Evolutionary conservation across 495 filamentous ascomycete species (phyloP).

Genomic region (Podospora sp.): DNA sequence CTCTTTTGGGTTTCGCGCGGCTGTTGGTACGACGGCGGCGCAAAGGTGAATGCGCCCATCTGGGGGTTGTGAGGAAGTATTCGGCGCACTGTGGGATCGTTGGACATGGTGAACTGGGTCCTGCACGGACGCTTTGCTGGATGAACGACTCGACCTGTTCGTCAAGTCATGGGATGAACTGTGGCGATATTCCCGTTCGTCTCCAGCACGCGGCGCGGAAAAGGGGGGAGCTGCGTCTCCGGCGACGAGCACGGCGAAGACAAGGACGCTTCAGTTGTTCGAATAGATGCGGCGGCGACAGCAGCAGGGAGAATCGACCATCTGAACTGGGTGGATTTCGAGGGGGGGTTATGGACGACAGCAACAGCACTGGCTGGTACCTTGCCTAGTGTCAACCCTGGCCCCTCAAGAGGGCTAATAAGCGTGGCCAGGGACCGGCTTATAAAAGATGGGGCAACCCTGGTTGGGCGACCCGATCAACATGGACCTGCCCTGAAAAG

Average conservation of each 20-base stretch:
- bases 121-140: constrained; percentile 29
- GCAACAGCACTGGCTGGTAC: constrained; percentile 2
- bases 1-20: constrained; percentile 69
- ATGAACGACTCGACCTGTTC: constrained; percentile 20
- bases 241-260: constrained; percentile 11
- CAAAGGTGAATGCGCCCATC: constrained; percentile 63
- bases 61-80: constrained; percentile 60
- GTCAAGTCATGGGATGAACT: constrained; percentile 25
- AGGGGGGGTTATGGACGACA: constrained; percentile 31
- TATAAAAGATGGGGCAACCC: constrained; percentile 27
- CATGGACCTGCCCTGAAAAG: constrained; percentile 20
- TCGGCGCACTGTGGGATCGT: constrained; percentile 56
- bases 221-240: neutral
- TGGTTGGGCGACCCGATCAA: constrained; percentile 24
- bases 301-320: constrained; percentile 22
- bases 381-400: constrained; percentile 12
- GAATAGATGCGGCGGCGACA: constrained; percentile 14
- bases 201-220: neutral
- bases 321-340: constrained; percentile 28
- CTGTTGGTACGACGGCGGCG: constrained; percentile 56
- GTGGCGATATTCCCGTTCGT: neutral
- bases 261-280: constrained; percentile 15
- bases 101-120: constrained; percentile 46
- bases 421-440: constrained; percentile 25
- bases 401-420: constrained; percentile 24